A percentile compares a stretch with the other conserved stretches of the same genome.
Evolutionary conservation across 2,329 filamentous ascomycete genomes (phyloP).

Genomic region (Whalleya microplaca): DNA sequence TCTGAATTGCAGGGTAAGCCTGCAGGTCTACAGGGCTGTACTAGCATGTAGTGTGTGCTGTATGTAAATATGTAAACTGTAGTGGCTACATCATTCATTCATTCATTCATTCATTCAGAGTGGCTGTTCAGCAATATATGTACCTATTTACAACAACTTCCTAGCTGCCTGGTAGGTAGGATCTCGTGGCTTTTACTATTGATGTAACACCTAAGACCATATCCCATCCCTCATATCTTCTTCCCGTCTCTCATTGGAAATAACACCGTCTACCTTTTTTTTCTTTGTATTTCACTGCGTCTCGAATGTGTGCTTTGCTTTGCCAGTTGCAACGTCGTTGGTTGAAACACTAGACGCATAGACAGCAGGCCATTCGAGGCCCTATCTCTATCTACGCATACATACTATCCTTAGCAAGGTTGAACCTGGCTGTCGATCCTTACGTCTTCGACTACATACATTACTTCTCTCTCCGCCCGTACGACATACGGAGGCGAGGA

Average conservation of each 20-base stretch:
- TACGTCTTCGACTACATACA: slow-evolving; percentile 17
- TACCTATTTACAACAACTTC: no score
- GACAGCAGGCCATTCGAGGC: background rate
- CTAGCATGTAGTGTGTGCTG: no score
- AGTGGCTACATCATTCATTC: no score
- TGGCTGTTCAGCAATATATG: background rate
- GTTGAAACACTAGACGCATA: background rate
- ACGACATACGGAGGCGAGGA: slow-evolving; percentile 3
- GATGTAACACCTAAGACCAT: background rate
- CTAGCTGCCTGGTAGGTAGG: no score
- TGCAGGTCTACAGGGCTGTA: no score
- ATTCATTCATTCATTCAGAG: no score
- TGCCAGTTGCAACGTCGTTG: background rate
- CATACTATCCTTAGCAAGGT: slow-evolving; percentile 10
- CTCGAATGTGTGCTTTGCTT: background rate
- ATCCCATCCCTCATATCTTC: background rate
- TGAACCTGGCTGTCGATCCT: slow-evolving; percentile 25
- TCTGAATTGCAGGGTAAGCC: no score
- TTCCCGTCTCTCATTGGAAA: background rate
- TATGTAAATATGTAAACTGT: no score
- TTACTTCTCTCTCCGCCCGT: slow-evolving; percentile 1
- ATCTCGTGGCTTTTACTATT: background rate
- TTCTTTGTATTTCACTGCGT: background rate
- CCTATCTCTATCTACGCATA: background rate
- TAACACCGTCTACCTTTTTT: background rate